Conservation (phyloP, 805 yeast species). For the Dipodascopsis tothii region DNA sequence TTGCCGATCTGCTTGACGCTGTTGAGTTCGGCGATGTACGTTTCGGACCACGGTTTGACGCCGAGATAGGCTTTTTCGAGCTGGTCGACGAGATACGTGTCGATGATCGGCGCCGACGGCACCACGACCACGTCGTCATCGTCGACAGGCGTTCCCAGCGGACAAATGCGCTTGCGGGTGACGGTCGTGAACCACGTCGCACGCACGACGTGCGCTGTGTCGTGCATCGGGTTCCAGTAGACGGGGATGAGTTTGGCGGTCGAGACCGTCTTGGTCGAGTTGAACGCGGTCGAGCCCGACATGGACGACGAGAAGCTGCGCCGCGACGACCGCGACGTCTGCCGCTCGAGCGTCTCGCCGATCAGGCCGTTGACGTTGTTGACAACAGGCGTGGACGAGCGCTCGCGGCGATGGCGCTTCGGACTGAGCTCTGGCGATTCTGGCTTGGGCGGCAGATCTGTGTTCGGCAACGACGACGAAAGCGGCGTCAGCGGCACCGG, state of each 20-base stretch:
- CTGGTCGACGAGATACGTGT: constrained; percentile 18
- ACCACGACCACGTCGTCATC: constrained; percentile 26
- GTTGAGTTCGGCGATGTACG: constrained; percentile 21
- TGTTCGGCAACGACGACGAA: no score
- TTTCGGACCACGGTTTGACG: constrained; percentile 23
- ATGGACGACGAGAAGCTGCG: background rate
- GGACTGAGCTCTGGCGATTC: no score
- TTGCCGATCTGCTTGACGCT: constrained; percentile 20
- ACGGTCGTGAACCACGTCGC: constrained; percentile 35
- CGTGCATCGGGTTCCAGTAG: constrained; percentile 34
- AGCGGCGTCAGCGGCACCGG: background rate
- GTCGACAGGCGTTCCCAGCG: constrained; percentile 29
- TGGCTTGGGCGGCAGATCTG: no score
- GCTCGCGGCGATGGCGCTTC: no score
- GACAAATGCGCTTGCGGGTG: constrained; percentile 25
- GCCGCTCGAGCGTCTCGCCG: background rate
- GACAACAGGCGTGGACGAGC: no score
- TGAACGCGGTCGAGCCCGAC: background rate
- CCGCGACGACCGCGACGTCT: background rate
- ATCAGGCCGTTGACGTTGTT: no score
- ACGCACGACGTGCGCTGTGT: constrained; percentile 30
- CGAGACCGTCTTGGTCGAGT: background rate
- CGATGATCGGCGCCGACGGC: constrained; percentile 29
- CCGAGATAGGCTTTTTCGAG: constrained; percentile 21
- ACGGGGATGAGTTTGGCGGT: constrained; percentile 30